Conservation (phyloP, 345 rosid species). For the Eucalyptus sp. region DNA sequence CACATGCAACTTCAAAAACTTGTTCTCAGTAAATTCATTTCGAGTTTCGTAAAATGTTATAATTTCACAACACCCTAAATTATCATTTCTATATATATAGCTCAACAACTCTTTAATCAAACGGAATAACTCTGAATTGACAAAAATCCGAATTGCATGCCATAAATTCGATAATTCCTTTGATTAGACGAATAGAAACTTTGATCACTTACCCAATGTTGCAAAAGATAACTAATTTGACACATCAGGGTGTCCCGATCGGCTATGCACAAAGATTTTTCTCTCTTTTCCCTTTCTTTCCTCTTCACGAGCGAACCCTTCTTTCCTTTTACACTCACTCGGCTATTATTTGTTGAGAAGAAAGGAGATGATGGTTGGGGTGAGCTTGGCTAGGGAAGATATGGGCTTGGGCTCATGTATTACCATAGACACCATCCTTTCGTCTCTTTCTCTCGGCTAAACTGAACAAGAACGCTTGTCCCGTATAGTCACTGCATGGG, state of each 20-base stretch:
- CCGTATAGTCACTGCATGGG: neutral
- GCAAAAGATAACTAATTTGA: accelerated
- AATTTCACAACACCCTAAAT: accelerated
- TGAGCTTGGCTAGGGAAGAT: neutral
- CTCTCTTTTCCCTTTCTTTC: neutral
- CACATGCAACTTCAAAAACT: neutral
- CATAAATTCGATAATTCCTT: too few relatives aligned
- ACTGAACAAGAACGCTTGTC: neutral
- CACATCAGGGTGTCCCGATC: neutral
- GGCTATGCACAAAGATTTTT: neutral
- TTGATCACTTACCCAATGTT: neutral
- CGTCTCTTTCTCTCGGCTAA: neutral
- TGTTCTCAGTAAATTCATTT: too few relatives aligned
- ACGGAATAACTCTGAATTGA: accelerated
- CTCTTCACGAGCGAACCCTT: neutral
- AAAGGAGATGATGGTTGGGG: neutral
- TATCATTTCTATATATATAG: too few relatives aligned
- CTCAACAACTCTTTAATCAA: neutral
- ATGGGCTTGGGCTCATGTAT: neutral
- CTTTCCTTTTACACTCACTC: neutral
- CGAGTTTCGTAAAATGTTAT: accelerated
- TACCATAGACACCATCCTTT: neutral
- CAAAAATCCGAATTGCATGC: neutral
- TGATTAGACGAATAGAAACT: neutral
- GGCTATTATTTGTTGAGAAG: neutral